These are phyloP conservation scores for Agrostemma githago DNA, from an alignment of 148 eudicot species.

Conservation along the genomic window DNA sequence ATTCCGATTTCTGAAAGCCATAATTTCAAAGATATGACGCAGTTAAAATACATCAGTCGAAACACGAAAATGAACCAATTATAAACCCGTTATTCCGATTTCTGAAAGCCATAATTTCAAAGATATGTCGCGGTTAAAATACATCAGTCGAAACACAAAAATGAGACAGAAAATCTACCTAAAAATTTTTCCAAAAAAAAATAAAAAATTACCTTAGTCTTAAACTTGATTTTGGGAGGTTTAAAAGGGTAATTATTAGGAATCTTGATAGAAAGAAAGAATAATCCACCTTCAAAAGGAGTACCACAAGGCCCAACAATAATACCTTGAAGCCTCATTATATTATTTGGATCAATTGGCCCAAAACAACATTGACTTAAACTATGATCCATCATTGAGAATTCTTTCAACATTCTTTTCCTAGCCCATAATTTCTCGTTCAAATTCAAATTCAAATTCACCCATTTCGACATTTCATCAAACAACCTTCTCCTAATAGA, in stretches of 20 bases:
- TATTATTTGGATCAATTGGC: constrained; percentile 9
- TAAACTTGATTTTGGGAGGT: constrained; percentile 26
- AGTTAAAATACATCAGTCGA: background rate
- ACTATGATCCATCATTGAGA: background rate
- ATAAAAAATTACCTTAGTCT: constrained; percentile 11
- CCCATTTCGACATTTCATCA: background rate
- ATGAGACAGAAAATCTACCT: background rate
- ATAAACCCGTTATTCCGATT: too few relatives aligned
- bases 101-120: too few relatives aligned
- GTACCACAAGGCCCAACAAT: constrained; percentile 20
- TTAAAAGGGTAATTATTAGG: constrained; percentile 18
- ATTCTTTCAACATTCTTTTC: constrained; percentile 8
- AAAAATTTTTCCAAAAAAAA: background rate
- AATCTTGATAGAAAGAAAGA: constrained; percentile 16
- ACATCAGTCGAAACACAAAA: background rate
- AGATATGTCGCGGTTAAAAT: too few relatives aligned
- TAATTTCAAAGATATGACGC: too few relatives aligned
- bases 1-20: too few relatives aligned
- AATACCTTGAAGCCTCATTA: constrained; percentile 15
- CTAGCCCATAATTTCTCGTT: background rate
- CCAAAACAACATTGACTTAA: constrained; percentile 14
- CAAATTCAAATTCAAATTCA: background rate
- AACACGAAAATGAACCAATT: background rate
- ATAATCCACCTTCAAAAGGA: constrained; percentile 23
- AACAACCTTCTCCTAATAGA: constrained; percentile 3